Evolutionary conservation across 768 basidiomycete genomes (phyloP).

Genomic region (Lenzites betulinus): DNA sequence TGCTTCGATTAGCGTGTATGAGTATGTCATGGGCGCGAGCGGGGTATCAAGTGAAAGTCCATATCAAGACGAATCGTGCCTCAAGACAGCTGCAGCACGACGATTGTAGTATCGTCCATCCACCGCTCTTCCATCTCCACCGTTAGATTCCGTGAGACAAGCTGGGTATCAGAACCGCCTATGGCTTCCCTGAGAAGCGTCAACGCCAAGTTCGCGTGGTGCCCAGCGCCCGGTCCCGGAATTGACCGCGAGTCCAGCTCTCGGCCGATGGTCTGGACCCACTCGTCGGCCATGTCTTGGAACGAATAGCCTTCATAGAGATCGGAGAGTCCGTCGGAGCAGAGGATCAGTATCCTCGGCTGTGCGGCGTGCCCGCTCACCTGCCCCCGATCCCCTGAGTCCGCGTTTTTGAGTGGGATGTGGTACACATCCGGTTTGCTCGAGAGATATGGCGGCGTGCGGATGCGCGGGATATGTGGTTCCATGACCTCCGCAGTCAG

Average conservation of each 20-base stretch:
- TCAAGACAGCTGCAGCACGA: slow-evolving; percentile 41
- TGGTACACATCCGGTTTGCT: slow-evolving; percentile 43
- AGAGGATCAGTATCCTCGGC: slow-evolving; percentile 39
- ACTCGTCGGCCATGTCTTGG: slow-evolving; percentile 36
- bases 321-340: slow-evolving; percentile 50
- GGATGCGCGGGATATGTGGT: slow-evolving; percentile 37
- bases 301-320: slow-evolving; percentile 37
- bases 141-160: slow-evolving; percentile 46
- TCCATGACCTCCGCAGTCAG: slow-evolving; percentile 32
- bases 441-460: slow-evolving; percentile 51
- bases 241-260: slow-evolving; percentile 24
- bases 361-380: slow-evolving; percentile 24
- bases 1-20: background rate
- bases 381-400: background rate
- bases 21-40: background rate
- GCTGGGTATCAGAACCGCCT: slow-evolving; percentile 42
- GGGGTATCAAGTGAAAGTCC: slow-evolving; percentile 23
- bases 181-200: slow-evolving; percentile 44
- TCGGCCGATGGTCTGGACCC: slow-evolving; percentile 37
- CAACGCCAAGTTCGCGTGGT: slow-evolving; percentile 40
- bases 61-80: background rate
- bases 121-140: slow-evolving; percentile 53
- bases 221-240: slow-evolving; percentile 15
- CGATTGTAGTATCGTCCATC: slow-evolving; percentile 52
- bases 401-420: slow-evolving; percentile 12